phyloP scores from a whole-genome alignment of 257 asterid species.

The Parsonsia alboflavescens region DNA sequence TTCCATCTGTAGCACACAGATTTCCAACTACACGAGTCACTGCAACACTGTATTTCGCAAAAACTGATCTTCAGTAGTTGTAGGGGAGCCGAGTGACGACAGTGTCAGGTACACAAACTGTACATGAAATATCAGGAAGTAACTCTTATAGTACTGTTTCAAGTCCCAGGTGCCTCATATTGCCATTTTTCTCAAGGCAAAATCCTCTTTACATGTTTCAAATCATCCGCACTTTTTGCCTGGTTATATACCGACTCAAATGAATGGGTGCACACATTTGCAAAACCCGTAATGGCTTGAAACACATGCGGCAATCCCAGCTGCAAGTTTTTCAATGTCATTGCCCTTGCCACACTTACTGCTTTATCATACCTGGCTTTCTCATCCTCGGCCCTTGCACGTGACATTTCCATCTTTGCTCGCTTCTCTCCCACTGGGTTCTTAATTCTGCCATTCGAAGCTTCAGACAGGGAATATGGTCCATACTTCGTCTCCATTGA shows the following conservation, averaged over 20 bases:
- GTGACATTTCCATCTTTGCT: constrained; percentile 53
- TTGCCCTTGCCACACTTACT: constrained; percentile 62
- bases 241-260: constrained; percentile 79
- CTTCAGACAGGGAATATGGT: constrained; percentile 36
- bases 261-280: constrained; percentile 72
- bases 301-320: constrained; percentile 92
- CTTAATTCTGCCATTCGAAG: constrained; percentile 36
- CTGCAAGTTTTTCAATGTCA: constrained; percentile 83
- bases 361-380: constrained; percentile 82
- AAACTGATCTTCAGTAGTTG: background rate
- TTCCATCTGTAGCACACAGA: background rate
- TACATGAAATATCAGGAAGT: background rate
- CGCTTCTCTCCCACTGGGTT: constrained; percentile 61
- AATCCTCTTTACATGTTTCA: constrained; percentile 59
- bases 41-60: background rate
- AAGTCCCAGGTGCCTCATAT: background rate
- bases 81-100: background rate
- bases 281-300: constrained; percentile 89
- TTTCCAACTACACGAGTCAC: background rate
- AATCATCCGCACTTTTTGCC: constrained; percentile 45
- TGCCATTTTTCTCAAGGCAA: constrained; percentile 29
- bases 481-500: constrained; percentile 67
- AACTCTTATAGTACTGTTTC: background rate
- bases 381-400: constrained; percentile 77
- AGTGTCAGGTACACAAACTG: constrained; percentile 3